Conservation (phyloP, 2,329 filamentous ascomycete species). For the Exophiala sideris region DNA sequence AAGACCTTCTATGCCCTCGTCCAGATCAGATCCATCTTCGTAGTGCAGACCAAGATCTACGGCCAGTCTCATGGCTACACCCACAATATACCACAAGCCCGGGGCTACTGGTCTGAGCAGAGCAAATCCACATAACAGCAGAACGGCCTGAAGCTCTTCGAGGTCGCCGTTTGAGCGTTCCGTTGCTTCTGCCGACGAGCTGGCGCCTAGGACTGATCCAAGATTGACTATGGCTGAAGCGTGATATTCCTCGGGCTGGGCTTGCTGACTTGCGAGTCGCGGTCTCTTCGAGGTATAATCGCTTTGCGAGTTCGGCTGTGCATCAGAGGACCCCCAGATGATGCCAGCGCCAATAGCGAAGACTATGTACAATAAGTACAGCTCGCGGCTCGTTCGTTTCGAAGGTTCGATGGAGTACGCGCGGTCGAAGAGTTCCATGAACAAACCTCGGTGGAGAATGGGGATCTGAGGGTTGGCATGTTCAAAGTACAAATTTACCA, state of each 20-base stretch:
- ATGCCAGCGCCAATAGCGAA: conserved; percentile 95
- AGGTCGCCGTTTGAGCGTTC: conserved; percentile 77
- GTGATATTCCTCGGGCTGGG: conserved; percentile 92
- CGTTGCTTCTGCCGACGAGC: conserved; percentile 52
- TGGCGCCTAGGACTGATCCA: conserved; percentile 74
- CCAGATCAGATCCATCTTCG: conserved; percentile 74
- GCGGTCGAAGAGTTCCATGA: conserved; percentile 80
- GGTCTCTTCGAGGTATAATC: conserved; percentile 41
- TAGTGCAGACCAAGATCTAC: conserved; percentile 91
- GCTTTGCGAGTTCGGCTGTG: conserved; percentile 28
- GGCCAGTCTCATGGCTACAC: conserved; percentile 83
- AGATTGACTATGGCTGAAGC: conserved; percentile 90
- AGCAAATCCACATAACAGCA: conserved; percentile 87
- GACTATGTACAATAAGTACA: conserved; percentile 96
- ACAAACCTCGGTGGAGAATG: conserved; percentile 82
- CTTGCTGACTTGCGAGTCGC: conserved; percentile 58
- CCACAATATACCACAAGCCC: conserved; percentile 95
- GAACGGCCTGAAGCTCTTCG: conserved; percentile 89
- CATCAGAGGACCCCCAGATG: conserved; percentile 56
- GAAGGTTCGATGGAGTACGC: conserved; percentile 69
- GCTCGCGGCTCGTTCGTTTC: conserved; percentile 69
- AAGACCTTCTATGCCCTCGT: conserved; percentile 39
- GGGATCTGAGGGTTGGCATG: conserved; percentile 96
- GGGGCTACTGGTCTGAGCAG: conserved; percentile 86
- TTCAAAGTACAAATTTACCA: conserved; percentile 87